phyloP scores from a whole-genome alignment of 768 basidiomycete species.

The Omphalotus guepiniiformis region DNA sequence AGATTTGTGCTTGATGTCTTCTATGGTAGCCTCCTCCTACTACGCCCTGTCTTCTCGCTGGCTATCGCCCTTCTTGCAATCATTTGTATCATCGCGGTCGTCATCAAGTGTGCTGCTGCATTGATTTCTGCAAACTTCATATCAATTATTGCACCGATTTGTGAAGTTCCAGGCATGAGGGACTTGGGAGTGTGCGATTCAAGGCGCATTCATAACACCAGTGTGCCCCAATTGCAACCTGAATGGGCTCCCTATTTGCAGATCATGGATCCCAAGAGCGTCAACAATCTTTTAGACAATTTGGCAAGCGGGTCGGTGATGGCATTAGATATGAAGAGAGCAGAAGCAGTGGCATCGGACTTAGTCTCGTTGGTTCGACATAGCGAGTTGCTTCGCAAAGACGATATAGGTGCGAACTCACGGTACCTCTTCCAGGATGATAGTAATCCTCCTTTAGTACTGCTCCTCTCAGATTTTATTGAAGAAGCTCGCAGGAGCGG shows the following conservation, averaged over 20 bases:
- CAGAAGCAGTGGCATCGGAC: constrained; percentile 73
- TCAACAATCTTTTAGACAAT: constrained; percentile 26
- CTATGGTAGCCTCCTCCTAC: constrained; percentile 39
- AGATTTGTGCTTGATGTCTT: constrained; percentile 47
- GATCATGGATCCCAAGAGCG: constrained; percentile 20
- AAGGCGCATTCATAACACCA: no score
- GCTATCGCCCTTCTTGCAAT: constrained; percentile 54
- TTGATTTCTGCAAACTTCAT: constrained; percentile 39
- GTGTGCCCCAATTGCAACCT: no score
- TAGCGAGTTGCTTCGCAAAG: constrained; percentile 59
- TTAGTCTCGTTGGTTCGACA: constrained; percentile 56
- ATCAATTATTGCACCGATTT: constrained; percentile 52
- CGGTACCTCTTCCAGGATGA: neutral
- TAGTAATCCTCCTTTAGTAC: constrained; percentile 24
- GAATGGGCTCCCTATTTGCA: constrained; percentile 7
- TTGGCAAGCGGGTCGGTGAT: constrained; percentile 54
- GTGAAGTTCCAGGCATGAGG: constrained; percentile 57
- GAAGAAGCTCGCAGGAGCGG: constrained; percentile 58
- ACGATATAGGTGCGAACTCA: constrained; percentile 30
- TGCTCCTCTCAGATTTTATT: constrained; percentile 49
- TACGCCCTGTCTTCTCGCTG: no score
- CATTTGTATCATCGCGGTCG: constrained; percentile 45
- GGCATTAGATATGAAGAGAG: constrained; percentile 67
- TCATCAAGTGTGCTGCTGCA: constrained; percentile 43
- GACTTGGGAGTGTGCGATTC: constrained; percentile 38